Evolutionary conservation across 2,329 filamentous ascomycete species (phyloP), one percentile per base, ranked within the genome.

Genomic region (Monosporascus sp.): DNA sequence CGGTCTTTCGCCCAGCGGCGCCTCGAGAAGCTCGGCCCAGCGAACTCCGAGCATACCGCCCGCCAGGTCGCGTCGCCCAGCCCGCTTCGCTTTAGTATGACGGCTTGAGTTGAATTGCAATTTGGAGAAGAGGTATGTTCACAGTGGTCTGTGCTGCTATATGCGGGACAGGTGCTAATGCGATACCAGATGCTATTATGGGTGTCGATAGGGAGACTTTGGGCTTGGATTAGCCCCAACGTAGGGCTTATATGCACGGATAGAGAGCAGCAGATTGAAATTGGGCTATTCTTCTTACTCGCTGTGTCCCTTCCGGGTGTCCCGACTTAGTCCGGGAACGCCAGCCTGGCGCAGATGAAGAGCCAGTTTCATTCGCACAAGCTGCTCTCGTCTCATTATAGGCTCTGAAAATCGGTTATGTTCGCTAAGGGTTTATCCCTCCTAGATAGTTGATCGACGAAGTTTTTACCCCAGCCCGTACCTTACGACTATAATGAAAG

Each of bases 21-120:
- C 66, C 69, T 76, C 69, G 69, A 70, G 70, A 76, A 75, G 67
- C 74, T 70, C 62, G 70, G 70, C 63, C 63, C 68, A 67, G 75
- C 71, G 67, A 73, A 66, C 65, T 74, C 74, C 64, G 71, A 72
- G 68, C 72, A 72, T 63, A 71, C 67, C 66, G 71, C 65, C 59
- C 67, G 63, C 68, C 74, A 79, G 73, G 79, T 79, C 71, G 77
- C 76, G 68, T 80, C 78, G 69, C 83, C 82, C 64, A 86, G 84
- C 75, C 84, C 84, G 75, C 82, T 87, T 76, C 84, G 82, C 75
- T 80, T 79, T 74, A 78, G 84, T 74, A 85, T 80, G 82, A 84
- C 76, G 78, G 76, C 75, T 79, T 83, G 62, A 66, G 59, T 60
- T 60, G 52, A 57, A 55, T 54, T 59, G 61, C 60, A 61, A 63